Percentiles rank a stretch among this genome's conserved stretches.
Conservation (phyloP, 2,329 filamentous ascomycete genomes). For the Sporothrix globosa region DNA sequence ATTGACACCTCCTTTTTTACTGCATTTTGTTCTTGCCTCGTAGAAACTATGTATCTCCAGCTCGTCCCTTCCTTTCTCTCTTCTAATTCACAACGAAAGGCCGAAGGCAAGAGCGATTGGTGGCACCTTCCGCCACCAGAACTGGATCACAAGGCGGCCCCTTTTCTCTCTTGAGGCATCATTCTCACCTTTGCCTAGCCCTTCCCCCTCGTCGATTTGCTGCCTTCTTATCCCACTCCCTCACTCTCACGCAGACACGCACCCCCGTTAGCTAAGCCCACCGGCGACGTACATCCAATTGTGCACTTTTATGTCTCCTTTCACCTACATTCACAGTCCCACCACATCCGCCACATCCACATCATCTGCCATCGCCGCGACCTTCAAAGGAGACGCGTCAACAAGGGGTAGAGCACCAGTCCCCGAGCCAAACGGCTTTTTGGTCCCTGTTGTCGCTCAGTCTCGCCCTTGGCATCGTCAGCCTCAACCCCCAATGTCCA, state of each 20-base stretch:
- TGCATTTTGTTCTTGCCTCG: background rate
- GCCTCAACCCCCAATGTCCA: background rate
- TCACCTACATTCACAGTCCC: conserved; percentile 8
- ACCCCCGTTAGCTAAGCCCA: conserved; percentile 7
- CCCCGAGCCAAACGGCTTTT: conserved; percentile 2
- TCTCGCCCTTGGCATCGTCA: background rate
- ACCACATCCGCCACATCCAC: background rate
- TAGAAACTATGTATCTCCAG: background rate
- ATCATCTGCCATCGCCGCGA: background rate
- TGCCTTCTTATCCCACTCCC: background rate
- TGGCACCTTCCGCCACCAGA: conserved; percentile 11
- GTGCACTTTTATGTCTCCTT: conserved; percentile 15
- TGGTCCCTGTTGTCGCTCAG: background rate
- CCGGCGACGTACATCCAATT: conserved; percentile 1
- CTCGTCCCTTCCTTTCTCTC: background rate
- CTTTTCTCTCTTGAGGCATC: background rate
- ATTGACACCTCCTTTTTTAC: background rate
- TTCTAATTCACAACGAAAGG: background rate
- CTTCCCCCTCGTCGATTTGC: too few relatives aligned
- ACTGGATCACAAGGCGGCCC: conserved; percentile 20
- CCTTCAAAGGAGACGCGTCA: conserved; percentile 12
- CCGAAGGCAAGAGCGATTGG: background rate
- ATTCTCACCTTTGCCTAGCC: background rate
- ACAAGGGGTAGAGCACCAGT: conserved; percentile 15
- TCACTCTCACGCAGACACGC: background rate